A percentile compares a stretch with the other conserved stretches of the same genome.
These are phyloP conservation scores for Solanum etuberosum DNA, from an alignment of 257 asterid genomes.

Conservation along the genomic window DNA sequence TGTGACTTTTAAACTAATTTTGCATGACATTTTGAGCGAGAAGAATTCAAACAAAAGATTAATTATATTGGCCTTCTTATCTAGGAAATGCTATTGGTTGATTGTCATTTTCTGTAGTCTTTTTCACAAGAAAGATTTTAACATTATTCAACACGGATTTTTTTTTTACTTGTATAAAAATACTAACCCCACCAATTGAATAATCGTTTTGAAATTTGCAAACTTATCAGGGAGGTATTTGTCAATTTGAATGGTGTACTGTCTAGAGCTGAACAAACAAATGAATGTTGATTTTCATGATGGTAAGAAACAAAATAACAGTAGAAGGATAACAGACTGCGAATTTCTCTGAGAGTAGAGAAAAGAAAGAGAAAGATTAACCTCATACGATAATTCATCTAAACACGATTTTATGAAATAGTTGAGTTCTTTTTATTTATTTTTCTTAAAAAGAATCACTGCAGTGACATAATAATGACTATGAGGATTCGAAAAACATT, in stretches of 20 bases:
- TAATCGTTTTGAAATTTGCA: not conserved
- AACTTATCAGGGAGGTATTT: not conserved
- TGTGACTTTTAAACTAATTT: not conserved
- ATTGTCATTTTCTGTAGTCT: not conserved
- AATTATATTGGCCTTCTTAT: not conserved
- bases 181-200: not conserved
- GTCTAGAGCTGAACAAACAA: not conserved
- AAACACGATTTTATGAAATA: too few species aligned
- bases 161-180: not conserved
- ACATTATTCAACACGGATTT: not conserved
- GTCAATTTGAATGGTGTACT: not conserved
- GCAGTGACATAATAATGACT: too few species aligned
- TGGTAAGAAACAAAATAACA: too few species aligned
- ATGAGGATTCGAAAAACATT: too few species aligned
- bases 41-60: not conserved
- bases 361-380: too few species aligned
- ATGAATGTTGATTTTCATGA: too few species aligned
- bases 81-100: not conserved
- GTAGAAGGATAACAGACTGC: too few species aligned
- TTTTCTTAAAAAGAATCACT: too few species aligned
- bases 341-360: too few species aligned
- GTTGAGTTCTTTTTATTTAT: too few species aligned
- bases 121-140: not conserved
- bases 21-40: not conserved
- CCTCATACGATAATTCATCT: too few species aligned